These are phyloP conservation scores for sweet orange (Citrus sinensis) DNA, from an alignment of 345 rosid species.

Conservation along the genomic window DNA sequence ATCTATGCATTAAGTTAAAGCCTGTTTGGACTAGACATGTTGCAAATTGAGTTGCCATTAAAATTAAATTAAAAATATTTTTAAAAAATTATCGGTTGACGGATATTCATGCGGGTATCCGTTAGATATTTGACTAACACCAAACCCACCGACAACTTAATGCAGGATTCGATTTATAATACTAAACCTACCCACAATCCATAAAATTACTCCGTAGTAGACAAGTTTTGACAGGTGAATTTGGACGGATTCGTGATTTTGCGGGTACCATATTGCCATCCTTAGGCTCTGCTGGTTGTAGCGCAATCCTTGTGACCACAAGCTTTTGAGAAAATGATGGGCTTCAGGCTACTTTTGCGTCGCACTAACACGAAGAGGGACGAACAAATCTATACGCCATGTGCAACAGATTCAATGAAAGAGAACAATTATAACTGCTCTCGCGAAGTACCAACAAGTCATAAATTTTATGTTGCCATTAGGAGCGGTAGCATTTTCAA, in stretches of 20 bases:
- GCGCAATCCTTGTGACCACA: neutral
- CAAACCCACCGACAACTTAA: accelerated
- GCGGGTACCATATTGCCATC: too few relatives aligned
- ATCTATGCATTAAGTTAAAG: too few relatives aligned
- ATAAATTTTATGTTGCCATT: neutral
- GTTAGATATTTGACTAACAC: accelerated
- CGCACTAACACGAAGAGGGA: neutral
- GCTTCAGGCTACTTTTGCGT: neutral
- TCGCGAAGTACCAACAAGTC: neutral
- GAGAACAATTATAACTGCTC: neutral
- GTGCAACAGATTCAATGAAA: neutral
- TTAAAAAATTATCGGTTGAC: too few relatives aligned
- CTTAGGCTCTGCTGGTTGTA: too few relatives aligned
- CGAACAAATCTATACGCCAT: neutral
- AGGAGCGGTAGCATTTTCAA: neutral
- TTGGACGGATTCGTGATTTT: too few relatives aligned
- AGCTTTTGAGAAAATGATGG: neutral
- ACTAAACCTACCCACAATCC: accelerated
- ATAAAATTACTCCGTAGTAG: accelerated
- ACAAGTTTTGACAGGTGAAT: accelerated
- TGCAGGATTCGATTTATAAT: accelerated
- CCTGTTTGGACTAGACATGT: accelerated
- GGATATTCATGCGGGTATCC: too few relatives aligned
- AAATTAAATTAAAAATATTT: too few relatives aligned
- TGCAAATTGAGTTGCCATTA: too few relatives aligned